Conservation (phyloP, 2,329 filamentous ascomycete species). For the Beauveria pseudobassiana region DNA sequence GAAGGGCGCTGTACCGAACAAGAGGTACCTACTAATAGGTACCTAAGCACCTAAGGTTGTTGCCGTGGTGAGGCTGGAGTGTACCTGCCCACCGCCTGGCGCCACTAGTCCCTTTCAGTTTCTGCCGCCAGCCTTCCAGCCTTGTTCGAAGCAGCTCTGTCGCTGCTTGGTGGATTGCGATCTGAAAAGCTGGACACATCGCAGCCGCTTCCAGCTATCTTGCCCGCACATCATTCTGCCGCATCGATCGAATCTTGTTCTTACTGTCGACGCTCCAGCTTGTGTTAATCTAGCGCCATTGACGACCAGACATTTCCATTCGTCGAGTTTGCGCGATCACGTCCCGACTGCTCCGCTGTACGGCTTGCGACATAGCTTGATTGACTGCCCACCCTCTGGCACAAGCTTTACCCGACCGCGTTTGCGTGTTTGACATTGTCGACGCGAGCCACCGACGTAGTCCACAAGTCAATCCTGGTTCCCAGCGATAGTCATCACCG, state of each 20-base stretch:
- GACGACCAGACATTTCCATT: background rate
- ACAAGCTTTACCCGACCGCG: too few relatives aligned
- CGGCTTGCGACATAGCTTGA: too few relatives aligned
- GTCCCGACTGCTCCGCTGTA: too few relatives aligned
- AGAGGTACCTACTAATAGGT: too few relatives aligned
- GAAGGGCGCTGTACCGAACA: too few relatives aligned
- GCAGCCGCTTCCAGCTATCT: background rate
- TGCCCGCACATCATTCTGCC: background rate
- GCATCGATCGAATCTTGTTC: background rate
- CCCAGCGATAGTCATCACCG: background rate
- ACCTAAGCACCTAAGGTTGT: too few relatives aligned
- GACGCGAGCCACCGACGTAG: background rate
- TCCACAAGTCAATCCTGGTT: background rate
- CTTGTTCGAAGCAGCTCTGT: too few relatives aligned
- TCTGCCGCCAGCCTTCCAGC: background rate
- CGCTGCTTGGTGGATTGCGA: conserved; percentile 6
- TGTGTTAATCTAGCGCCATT: too few relatives aligned
- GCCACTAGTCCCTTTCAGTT: background rate
- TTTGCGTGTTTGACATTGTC: background rate
- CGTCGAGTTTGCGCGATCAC: background rate
- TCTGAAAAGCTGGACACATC: background rate
- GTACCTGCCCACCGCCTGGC: background rate
- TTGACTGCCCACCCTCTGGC: too few relatives aligned
- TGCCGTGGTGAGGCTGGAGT: too few relatives aligned
- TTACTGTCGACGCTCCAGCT: background rate